Base-by-base conservation (phyloP, 2,329 filamentous ascomycete genomes). In the Nemania diffusa region DNA sequence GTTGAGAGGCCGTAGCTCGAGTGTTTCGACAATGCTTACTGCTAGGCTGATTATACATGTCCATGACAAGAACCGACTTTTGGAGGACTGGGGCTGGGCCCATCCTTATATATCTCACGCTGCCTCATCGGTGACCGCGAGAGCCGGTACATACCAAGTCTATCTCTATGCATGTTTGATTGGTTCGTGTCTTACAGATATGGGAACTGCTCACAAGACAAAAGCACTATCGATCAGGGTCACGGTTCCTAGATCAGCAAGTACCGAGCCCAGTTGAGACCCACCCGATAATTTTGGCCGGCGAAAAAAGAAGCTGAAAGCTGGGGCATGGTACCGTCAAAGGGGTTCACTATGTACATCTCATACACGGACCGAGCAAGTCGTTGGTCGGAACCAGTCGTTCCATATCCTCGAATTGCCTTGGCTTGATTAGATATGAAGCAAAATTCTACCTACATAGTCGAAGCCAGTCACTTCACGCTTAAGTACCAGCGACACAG, bases 181-280 rank as follows among this genome's bases (percentile, higher is more conserved):
- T 67, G 64, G 67, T n/a, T 40, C 57, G 37, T 62, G 66, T 68
- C 57, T 62, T 53, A 40, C 37, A 65, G 55, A 55, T 20, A 68
- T 42, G 55, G 29, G 22, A 65, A 62, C 37, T 34, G 40, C 57
- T 62, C 62, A 62, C 66, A 34, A 61, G 66, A 62, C 62, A n/a
- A 62, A 51, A 29, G 13, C 37, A 29, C 20, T 27, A 56, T 29
- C 5, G 48, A 57, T 64, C 65, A 61, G 61, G 59, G 60, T 67
- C 50, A 60, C 37, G 37, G 27, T 26, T 57, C 20, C n/a, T 17
- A 57, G 57, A 57, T 62, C 51, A 53, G 32, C 51, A 50, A 42
- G 50, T 57, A 40, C 37, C 37, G 11, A 13, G 17, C 42, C 57
- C 50, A 13, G 26, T 42, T 44, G 37, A 37, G 46, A 29, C 53